A percentile compares a stretch with the other conserved stretches of the same genome.
Evolutionary conservation across 2,329 filamentous ascomycete species (phyloP).

Genomic region (Pochonia chlamydosporia): DNA sequence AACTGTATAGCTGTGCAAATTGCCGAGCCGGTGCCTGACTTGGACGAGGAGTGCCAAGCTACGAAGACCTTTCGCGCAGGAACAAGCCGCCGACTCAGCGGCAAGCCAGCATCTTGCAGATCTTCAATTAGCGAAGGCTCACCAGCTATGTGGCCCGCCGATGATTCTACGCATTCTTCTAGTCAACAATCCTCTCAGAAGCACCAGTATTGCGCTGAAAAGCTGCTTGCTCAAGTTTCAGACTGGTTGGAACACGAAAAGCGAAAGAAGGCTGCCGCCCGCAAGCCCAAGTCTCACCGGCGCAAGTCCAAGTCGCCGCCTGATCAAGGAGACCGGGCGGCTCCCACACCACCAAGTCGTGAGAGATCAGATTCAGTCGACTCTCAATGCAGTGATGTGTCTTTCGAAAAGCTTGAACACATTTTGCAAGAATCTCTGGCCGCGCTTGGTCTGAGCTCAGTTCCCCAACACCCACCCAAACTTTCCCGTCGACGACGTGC

Average conservation of each 20-base stretch:
- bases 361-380: conserved; percentile 49
- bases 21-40: conserved; percentile 40
- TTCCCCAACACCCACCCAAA: conserved; percentile 38
- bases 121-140: conserved; percentile 35
- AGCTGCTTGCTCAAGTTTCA: conserved; percentile 66
- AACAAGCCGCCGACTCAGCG: conserved; percentile 27
- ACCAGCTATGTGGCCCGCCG: conserved; percentile 18
- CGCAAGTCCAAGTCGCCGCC: conserved; percentile 35
- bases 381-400: conserved; percentile 64
- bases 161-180: conserved; percentile 19
- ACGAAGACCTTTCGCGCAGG: conserved; percentile 26
- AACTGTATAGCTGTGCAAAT: conserved; percentile 47
- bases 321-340: conserved; percentile 17
- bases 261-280: conserved; percentile 51
- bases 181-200: conserved; percentile 23
- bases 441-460: conserved; percentile 41
- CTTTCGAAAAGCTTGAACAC: conserved; percentile 73
- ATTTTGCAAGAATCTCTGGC: conserved; percentile 68
- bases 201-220: conserved; percentile 41
- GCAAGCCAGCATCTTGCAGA: conserved; percentile 34
- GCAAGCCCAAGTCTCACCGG: conserved; percentile 23
- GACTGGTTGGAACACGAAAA: conserved; percentile 83
- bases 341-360: conserved; percentile 11
- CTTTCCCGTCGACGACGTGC: conserved; percentile 35
- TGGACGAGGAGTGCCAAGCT: conserved; percentile 25